Evolutionary conservation across 495 filamentous ascomycete species (phyloP).

Genomic region (Collariella sp.): DNA sequence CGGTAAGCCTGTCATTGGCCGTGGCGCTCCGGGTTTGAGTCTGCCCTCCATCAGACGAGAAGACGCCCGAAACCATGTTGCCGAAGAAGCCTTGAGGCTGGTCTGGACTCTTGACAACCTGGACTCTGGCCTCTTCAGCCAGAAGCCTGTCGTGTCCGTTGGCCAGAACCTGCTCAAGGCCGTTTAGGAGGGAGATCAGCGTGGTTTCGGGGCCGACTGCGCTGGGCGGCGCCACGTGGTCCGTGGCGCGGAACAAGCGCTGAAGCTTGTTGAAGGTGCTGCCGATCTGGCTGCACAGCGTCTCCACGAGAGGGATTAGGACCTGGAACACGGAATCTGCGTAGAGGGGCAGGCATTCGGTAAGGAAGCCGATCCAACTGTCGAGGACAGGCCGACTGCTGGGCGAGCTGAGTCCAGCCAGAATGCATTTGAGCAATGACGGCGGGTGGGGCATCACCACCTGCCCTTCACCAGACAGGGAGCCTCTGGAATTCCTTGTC

Average conservation of each 20-base stretch:
- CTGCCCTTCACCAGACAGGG: slow-evolving; percentile 24
- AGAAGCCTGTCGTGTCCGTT: slow-evolving; percentile 77
- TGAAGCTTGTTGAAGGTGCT: slow-evolving; percentile 57
- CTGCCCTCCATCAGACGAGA: slow-evolving; percentile 68
- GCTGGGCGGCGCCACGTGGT: slow-evolving; percentile 22
- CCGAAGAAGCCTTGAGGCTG: slow-evolving; percentile 89
- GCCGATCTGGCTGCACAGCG: slow-evolving; percentile 67
- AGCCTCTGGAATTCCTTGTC: slow-evolving; percentile 15
- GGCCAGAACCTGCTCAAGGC: slow-evolving; percentile 81
- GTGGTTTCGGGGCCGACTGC: slow-evolving; percentile 52
- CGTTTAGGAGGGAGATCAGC: slow-evolving; percentile 72
- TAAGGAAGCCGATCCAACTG: slow-evolving; percentile 83
- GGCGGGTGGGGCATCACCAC: slow-evolving; percentile 52
- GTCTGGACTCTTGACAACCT: slow-evolving; percentile 67
- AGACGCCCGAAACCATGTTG: slow-evolving; percentile 92
- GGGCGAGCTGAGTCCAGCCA: slow-evolving; percentile 67
- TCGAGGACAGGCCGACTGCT: slow-evolving; percentile 73
- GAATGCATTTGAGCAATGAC: slow-evolving; percentile 70
- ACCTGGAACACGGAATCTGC: slow-evolving; percentile 79
- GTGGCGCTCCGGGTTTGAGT: slow-evolving; percentile 63
- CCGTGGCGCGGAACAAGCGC: slow-evolving; percentile 42
- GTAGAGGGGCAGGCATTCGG: slow-evolving; percentile 75
- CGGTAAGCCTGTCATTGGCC: slow-evolving; percentile 89
- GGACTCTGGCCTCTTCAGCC: slow-evolving; percentile 60
- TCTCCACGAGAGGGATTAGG: slow-evolving; percentile 81